Evolutionary conservation across 352 stramenopile species (phyloP), one percentile per base, ranked within the genome.

Genomic region (Phytophthora cajani): DNA sequence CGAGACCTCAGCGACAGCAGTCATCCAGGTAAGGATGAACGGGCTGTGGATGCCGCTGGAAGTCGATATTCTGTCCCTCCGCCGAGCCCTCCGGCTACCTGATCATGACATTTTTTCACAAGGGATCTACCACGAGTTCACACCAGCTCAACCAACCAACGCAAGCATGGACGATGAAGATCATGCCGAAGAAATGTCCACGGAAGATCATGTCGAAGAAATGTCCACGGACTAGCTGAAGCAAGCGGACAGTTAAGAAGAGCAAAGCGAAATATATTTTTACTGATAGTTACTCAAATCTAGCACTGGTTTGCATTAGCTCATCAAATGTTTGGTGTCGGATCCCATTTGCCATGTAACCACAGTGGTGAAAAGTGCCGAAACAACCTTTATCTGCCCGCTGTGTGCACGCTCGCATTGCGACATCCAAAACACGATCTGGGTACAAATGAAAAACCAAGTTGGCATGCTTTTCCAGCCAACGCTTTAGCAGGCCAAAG

Each of bases 21-120:
- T 56, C 1, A 14, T 67, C 8, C 2, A 50, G 42, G 16, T 60
- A 1, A 10, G 9, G n/a, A 5, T 62, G 17, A 69, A 58, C 25
- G 53, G 63, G 4, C 1, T 64, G 40, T 70, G 44, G 46, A 47
- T 70, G 19, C 55, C 47, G 40, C 11, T 71, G 55, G 52, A 55
- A 49, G 21, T 64, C 3, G 36, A 64, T 19, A 42, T 62, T 10
- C 9, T 46, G n/a, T 59, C 36, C 4, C 50, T 67, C 6, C 50
- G 59, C 12, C 12, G 50, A 23, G 33, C 47, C 19, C 30, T 66
- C 12, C n/a, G 60, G 3, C 38, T 67, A 27, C 62, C 32, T 2
- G 21, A 63, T 10, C 62, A 63, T 46, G 42, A 60, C 27, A 61
- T 61, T 16, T 66, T 66, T 19, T 25, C 47, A 23, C 11, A 12